Evolutionary conservation across 2,329 filamentous ascomycete species (phyloP).

Genomic region (Tolypocladium amazonense): DNA sequence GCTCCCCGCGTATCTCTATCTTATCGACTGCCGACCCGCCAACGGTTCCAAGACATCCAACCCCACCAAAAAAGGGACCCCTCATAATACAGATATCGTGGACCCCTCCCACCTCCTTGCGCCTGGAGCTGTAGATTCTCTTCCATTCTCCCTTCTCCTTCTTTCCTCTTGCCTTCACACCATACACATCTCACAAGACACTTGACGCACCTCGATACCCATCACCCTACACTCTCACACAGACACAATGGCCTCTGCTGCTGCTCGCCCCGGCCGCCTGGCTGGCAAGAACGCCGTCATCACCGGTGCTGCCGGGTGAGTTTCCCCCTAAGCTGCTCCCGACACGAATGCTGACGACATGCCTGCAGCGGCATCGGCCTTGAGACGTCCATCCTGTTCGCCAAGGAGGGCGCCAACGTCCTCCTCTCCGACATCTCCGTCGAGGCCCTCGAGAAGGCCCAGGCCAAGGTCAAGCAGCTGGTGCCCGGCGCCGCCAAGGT

Average conservation of each 20-base stretch:
- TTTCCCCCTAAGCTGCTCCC: constrained; percentile 6
- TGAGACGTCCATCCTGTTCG: constrained; percentile 83
- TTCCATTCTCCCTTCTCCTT: neutral
- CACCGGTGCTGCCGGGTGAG: constrained; percentile 79
- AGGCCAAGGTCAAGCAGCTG: constrained; percentile 63
- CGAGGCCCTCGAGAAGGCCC: constrained; percentile 65
- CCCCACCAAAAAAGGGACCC: neutral
- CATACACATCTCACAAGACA: neutral
- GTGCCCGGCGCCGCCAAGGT: constrained; percentile 51
- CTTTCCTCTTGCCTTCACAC: neutral
- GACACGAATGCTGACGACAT: neutral
- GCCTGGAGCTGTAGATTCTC: neutral
- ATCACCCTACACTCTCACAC: neutral
- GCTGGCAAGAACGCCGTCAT: constrained; percentile 58
- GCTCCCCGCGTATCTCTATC: neutral
- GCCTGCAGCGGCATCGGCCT: constrained; percentile 72
- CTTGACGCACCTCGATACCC: neutral
- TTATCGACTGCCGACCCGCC: neutral
- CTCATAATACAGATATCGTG: neutral
- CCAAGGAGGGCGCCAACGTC: constrained; percentile 76
- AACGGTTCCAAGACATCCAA: neutral
- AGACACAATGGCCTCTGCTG: constrained; percentile 14
- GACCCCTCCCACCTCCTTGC: neutral
- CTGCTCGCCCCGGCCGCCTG: constrained; percentile 35
- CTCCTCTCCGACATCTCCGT: constrained; percentile 78